A percentile compares a stretch with the other conserved stretches of the same genome.
Evolutionary conservation across 176 grass and related monocot species (phyloP).

Genomic region (Elaeis guineensis): DNA sequence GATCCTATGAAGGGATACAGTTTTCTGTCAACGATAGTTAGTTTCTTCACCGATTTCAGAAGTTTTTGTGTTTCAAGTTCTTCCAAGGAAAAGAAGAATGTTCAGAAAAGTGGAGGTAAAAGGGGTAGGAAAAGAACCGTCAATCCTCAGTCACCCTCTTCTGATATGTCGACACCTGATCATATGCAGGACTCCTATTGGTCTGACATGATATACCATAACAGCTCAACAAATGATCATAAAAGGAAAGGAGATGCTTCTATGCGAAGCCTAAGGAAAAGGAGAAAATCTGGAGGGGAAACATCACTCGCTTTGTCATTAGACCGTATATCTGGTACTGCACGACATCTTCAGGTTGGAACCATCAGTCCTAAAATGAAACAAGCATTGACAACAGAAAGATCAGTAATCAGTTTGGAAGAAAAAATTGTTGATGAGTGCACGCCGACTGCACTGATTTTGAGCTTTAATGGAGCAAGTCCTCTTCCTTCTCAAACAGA

Average conservation of each 20-base stretch:
- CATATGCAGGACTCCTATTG: slow-evolving; percentile 98
- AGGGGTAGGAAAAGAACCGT: slow-evolving; percentile 71
- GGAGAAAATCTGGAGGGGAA: slow-evolving; percentile 21
- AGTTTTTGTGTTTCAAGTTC: slow-evolving; percentile 55
- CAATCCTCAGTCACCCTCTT: not conserved
- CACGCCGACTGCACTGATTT: slow-evolving; percentile 53
- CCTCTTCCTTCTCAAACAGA: slow-evolving; percentile 56
- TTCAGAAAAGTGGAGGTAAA: slow-evolving; percentile 41
- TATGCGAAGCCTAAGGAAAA: slow-evolving; percentile 5
- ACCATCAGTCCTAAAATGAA: slow-evolving; percentile 25
- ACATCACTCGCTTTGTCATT: slow-evolving; percentile 2
- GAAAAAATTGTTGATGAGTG: slow-evolving; percentile 47
- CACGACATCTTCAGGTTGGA: slow-evolving; percentile 32
- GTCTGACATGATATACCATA: slow-evolving; percentile 74
- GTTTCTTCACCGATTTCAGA: slow-evolving; percentile 82
- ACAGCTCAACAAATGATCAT: slow-evolving; percentile 9
- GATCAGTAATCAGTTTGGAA: slow-evolving; percentile 41
- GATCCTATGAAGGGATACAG: slow-evolving; percentile 48
- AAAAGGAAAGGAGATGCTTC: slow-evolving; percentile 7
- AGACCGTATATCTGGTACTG: slow-evolving; percentile 4
- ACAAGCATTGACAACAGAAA: slow-evolving; percentile 26
- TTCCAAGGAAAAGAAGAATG: slow-evolving; percentile 38
- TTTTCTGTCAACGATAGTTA: slow-evolving; percentile 30
- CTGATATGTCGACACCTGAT: slow-evolving; percentile 19
- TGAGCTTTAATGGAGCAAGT: slow-evolving; percentile 65